Evolutionary conservation across 257 asterid species (phyloP).

Genomic region (Vinca minor): DNA sequence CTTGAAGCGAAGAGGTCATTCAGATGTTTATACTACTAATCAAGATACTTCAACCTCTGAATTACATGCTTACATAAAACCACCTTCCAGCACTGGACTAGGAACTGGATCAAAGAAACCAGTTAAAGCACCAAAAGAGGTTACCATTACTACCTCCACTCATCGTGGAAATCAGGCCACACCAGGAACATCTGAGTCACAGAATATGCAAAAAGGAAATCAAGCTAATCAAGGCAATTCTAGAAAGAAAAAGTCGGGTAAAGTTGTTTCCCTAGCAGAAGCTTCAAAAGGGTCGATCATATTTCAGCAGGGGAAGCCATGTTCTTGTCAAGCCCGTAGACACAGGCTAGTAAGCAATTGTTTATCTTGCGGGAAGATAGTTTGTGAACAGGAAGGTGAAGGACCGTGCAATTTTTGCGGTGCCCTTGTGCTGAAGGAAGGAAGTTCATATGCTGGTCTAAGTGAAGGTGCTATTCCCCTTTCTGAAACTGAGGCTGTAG

Average conservation of each 20-base stretch:
- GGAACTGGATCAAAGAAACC: slow-evolving; percentile 37
- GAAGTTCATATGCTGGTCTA: slow-evolving; percentile 82
- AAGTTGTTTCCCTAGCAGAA: slow-evolving; percentile 78
- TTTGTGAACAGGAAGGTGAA: slow-evolving; percentile 95
- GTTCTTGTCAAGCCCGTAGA: slow-evolving; percentile 89
- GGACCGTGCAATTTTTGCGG: slow-evolving; percentile 94
- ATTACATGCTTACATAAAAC: slow-evolving; percentile 73
- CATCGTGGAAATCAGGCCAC: slow-evolving; percentile 33
- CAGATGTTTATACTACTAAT: slow-evolving; percentile 21
- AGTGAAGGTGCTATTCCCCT: slow-evolving; percentile 39
- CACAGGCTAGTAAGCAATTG: slow-evolving; percentile 83
- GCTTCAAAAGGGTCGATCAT: slow-evolving; percentile 89
- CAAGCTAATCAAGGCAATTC: slow-evolving; percentile 39
- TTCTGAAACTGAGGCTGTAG: slow-evolving; percentile 71
- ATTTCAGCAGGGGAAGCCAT: slow-evolving; percentile 87
- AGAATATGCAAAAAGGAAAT: slow-evolving; percentile 23
- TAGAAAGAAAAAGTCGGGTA: slow-evolving; percentile 78
- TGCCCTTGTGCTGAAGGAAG: slow-evolving; percentile 82
- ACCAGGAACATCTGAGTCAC: slow-evolving; percentile 31
- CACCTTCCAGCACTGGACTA: slow-evolving; percentile 45
- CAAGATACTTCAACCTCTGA: slow-evolving; percentile 39
- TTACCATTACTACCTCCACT: slow-evolving; percentile 27
- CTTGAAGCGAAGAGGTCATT: slow-evolving; percentile 72
- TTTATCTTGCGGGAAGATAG: slow-evolving; percentile 90
- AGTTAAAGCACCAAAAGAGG: slow-evolving; percentile 51